Evolutionary conservation across 305 asterid genomes (phyloP).

Genomic region (Salvia sclarea): DNA sequence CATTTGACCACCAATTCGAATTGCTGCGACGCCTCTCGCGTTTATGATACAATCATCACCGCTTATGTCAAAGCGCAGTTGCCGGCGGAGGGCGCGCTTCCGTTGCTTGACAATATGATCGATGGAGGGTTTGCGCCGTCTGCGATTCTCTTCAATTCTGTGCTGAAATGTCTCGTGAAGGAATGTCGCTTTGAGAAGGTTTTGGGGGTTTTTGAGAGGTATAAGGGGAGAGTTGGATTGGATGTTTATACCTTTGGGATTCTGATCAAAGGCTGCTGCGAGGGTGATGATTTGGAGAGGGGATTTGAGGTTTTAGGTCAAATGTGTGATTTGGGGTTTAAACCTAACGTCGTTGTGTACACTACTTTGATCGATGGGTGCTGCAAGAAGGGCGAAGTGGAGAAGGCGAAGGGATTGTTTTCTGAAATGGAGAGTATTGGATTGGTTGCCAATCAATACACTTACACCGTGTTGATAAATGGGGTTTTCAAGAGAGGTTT

Average conservation of each 20-base stretch:
- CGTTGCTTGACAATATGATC: constrained; percentile 50
- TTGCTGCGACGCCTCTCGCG: constrained; percentile 33
- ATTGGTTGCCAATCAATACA: constrained; percentile 59
- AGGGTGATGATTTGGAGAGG: constrained; percentile 43
- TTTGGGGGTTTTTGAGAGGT: constrained; percentile 46
- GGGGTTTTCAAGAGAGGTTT: constrained; percentile 61
- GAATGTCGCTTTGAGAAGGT: constrained; percentile 38
- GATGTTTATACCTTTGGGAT: constrained; percentile 72
- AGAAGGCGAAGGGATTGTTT: constrained; percentile 52
- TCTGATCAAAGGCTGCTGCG: constrained; percentile 69
- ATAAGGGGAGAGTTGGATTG: constrained; percentile 38
- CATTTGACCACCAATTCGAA: constrained; percentile 35
- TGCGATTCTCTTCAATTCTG: constrained; percentile 49
- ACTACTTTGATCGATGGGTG: constrained; percentile 73
- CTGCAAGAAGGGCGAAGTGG: constrained; percentile 54
- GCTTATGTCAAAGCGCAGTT: constrained; percentile 49
- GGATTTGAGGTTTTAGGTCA: constrained; percentile 47
- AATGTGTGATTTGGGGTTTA: constrained; percentile 46
- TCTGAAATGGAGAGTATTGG: constrained; percentile 48
- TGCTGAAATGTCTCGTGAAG: constrained; percentile 47
- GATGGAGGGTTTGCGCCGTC: constrained; percentile 47
- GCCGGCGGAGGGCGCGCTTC: constrained; percentile 40
- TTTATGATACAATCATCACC: constrained; percentile 54
- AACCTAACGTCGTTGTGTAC: constrained; percentile 61
- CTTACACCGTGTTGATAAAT: constrained; percentile 61